Base-by-base conservation (phyloP, 805 yeast genomes). In the Ogataea ganodermae region DNA sequence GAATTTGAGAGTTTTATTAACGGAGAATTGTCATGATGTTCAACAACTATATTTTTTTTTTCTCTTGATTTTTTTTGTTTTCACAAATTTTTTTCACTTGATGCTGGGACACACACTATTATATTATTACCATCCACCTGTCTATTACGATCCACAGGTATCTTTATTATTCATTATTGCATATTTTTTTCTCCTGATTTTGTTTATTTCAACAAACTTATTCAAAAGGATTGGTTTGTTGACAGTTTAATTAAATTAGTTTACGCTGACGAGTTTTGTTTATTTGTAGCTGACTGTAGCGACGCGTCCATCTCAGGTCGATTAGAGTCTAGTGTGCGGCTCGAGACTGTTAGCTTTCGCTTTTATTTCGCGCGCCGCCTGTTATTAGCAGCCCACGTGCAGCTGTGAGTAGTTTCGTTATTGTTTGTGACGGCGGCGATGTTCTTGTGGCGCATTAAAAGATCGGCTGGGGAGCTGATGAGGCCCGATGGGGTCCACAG, bases 1-100 rank as follows among this genome's bases (percentile, higher is more conserved):
- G 67, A 61, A 38, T 63, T 61, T 51, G 66, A 64, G 37, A 60
- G 50, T 35, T 64, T 63, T 42, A 57, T 64, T 23, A 60, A 58
- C 36, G 67, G 67, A 20, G 57, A 53, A 17, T 33, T 49, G 33
- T 49, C 53, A 42, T 52, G 52, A 52, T 17, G 32, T 24, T 16
- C 23, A 37, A 33, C 21, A 24, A 24, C 9, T 24, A 7, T 24
- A 24, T 17, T 17, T 23, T 36, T n/a, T 22, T 14, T 13, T 14
- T 12, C 31, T 12, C 10, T 27, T 27, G 8, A 39, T 32, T 48
- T 38, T 45, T 17, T 39, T 37, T 16, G 14, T 18, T 22, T 27
- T 17, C 31, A 27, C 10, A 12, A 27, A 30, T 30, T 30, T 30
- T 22, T 23, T 45, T 33, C 31, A 17, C 24, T 17, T 46, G 36